Conservation (phyloP, 1,284 basidiomycete species). For the Albatrellus sp. region DNA sequence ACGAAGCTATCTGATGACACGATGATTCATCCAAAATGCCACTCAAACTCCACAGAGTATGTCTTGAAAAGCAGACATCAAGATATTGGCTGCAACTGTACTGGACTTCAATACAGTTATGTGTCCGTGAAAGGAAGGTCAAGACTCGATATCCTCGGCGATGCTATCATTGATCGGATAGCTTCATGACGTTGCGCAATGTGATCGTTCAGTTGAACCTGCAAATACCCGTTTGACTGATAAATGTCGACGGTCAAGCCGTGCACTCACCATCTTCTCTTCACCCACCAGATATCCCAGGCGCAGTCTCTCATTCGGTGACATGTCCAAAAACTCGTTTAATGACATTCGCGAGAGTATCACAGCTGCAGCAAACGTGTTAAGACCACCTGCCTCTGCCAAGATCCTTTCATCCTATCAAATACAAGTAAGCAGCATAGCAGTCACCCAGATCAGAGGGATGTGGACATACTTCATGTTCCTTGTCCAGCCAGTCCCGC, state of each 20-base stretch:
- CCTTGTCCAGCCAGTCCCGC: conserved; percentile 47
- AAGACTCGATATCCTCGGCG: neutral
- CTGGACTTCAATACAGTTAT: too few relatives aligned
- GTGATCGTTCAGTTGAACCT: conserved; percentile 1
- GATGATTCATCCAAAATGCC: too few relatives aligned
- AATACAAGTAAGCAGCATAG: neutral
- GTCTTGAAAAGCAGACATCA: too few relatives aligned
- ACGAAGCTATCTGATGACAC: too few relatives aligned
- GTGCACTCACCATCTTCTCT: conserved; percentile 38
- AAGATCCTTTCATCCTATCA: conserved; percentile 44
- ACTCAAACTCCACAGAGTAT: too few relatives aligned
- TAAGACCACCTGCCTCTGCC: conserved; percentile 43
- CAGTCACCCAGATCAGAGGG: neutral
- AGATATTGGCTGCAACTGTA: too few relatives aligned
- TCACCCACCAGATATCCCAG: conserved; percentile 38
- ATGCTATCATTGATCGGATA: neutral
- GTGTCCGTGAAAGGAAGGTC: too few relatives aligned
- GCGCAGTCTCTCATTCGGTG: conserved; percentile 30
- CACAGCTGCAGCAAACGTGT: conserved; percentile 48
- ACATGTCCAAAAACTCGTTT: conserved; percentile 40
- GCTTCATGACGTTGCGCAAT: neutral
- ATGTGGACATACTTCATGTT: conserved; percentile 31
- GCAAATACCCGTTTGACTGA: neutral
- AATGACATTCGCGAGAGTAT: conserved; percentile 44
- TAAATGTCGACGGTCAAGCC: too few relatives aligned